phyloP scores from a whole-genome alignment of 495 filamentous ascomycete genomes.

The Penicillium simplicissimum region DNA sequence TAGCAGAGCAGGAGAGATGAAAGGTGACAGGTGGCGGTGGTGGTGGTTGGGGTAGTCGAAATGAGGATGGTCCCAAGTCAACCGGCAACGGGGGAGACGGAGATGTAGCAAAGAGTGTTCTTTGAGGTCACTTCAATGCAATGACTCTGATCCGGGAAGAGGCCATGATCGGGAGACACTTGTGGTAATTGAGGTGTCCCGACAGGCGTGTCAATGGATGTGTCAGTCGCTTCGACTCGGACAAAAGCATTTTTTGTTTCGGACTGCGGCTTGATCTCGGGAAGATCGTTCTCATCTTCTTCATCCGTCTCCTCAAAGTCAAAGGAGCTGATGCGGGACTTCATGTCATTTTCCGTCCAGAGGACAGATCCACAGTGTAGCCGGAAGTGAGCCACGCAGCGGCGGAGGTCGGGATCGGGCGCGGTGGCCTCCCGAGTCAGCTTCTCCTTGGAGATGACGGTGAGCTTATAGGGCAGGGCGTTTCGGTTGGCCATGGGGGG shows the following conservation, averaged over 20 bases:
- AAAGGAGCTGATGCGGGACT: constrained; percentile 44
- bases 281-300: constrained; percentile 34
- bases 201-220: not conserved
- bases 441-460: constrained; percentile 45
- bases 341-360: constrained; percentile 47
- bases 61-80: constrained; percentile 6
- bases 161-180: constrained; percentile 14
- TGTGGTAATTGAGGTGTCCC: constrained; percentile 1
- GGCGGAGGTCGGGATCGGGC: constrained; percentile 44
- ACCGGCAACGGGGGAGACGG: constrained; percentile 20
- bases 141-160: constrained; percentile 21
- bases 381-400: constrained; percentile 45
- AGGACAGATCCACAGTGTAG: constrained; percentile 41
- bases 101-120: constrained; percentile 24
- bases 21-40: not conserved
- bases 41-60: not conserved
- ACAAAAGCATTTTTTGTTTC: constrained; percentile 7
- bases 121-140: constrained; percentile 18
- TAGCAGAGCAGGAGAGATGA: not conserved
- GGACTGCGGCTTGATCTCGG: constrained; percentile 10
- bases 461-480: constrained; percentile 46
- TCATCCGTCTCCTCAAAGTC: constrained; percentile 43
- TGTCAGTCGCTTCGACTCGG: constrained; percentile 14
- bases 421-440: constrained; percentile 44
- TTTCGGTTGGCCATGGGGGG: constrained; percentile 46